phyloP scores from a whole-genome alignment of 129 eudicot species.

The Escallonia herrerae region DNA sequence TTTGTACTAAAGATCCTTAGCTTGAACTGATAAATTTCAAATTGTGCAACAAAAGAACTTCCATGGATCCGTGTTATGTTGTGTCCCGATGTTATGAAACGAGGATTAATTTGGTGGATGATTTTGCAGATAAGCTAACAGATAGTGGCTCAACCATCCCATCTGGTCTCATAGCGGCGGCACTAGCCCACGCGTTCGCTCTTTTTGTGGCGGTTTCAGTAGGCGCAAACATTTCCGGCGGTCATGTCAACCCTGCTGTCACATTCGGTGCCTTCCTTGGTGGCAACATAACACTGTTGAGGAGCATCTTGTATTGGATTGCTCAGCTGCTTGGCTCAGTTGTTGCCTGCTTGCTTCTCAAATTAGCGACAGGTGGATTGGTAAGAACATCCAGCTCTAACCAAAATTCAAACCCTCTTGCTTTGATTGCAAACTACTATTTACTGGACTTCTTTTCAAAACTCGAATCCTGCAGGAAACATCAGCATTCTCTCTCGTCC shows the following conservation, averaged over 20 bases:
- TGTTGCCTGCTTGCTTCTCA: slow-evolving; percentile 68
- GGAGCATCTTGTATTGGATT: slow-evolving; percentile 62
- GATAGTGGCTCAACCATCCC: slow-evolving; percentile 40
- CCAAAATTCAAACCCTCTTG: background rate
- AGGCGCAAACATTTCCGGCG: slow-evolving; percentile 67
- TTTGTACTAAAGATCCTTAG: no score
- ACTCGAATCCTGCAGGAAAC: slow-evolving; percentile 39
- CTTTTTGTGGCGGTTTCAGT: slow-evolving; percentile 62
- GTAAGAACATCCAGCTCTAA: slow-evolving; percentile 16
- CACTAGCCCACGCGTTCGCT: slow-evolving; percentile 63
- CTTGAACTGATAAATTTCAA: no score
- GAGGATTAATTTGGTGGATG: background rate
- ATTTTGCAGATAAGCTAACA: slow-evolving; percentile 44
- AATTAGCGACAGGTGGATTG: slow-evolving; percentile 67
- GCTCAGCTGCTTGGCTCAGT: slow-evolving; percentile 57
- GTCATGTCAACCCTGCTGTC: slow-evolving; percentile 76
- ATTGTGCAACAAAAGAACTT: no score
- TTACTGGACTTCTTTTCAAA: no score
- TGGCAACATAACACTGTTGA: slow-evolving; percentile 54
- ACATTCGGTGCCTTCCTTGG: slow-evolving; percentile 70
- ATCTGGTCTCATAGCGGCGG: slow-evolving; percentile 50
- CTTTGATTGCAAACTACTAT: no score
- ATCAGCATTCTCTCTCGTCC: slow-evolving; percentile 47
- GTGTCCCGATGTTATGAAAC: no score
- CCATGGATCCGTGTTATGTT: no score